Evolutionary conservation across 176 grass and related monocot species (phyloP).

Genomic region (Dactylis glomerata): DNA sequence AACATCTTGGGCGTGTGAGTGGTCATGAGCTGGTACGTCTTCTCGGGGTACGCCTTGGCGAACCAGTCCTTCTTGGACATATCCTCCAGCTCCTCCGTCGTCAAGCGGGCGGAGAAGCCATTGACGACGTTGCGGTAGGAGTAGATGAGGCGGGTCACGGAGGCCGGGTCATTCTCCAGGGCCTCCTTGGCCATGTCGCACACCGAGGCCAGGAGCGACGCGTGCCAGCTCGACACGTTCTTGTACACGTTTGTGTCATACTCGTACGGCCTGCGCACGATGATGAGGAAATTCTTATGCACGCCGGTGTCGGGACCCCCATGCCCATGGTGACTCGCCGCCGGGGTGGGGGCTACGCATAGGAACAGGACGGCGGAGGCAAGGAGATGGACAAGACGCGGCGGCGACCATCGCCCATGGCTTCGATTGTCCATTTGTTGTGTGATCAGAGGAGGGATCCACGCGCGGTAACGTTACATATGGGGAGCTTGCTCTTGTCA

Average conservation of each 20-base stretch:
- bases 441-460: neutral
- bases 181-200: conserved; percentile 36
- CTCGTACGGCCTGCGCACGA: conserved; percentile 37
- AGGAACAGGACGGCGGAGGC: conserved; percentile 35
- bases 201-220: conserved; percentile 45
- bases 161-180: conserved; percentile 23
- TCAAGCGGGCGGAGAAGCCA: conserved; percentile 61
- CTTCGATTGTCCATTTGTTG: conserved; percentile 26
- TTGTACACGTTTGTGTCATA: conserved; percentile 28
- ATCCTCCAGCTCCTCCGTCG: conserved; percentile 37
- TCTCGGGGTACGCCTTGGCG: conserved; percentile 38
- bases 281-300: conserved; percentile 49
- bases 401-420: neutral
- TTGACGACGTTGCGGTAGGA: conserved; percentile 65
- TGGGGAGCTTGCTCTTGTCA: neutral
- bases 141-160: conserved; percentile 52
- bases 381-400: neutral
- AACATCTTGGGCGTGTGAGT: conserved; percentile 67
- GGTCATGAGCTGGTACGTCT: conserved; percentile 58
- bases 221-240: conserved; percentile 51
- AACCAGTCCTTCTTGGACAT: conserved; percentile 62
- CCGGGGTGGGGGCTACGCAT: conserved; percentile 14
- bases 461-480: conserved; percentile 10
- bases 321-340: conserved; percentile 7
- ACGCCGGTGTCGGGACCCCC: conserved; percentile 9